These are phyloP conservation scores for Populus hybrid DNA, from an alignment of 441 rosid genomes.

Conservation along the genomic window DNA sequence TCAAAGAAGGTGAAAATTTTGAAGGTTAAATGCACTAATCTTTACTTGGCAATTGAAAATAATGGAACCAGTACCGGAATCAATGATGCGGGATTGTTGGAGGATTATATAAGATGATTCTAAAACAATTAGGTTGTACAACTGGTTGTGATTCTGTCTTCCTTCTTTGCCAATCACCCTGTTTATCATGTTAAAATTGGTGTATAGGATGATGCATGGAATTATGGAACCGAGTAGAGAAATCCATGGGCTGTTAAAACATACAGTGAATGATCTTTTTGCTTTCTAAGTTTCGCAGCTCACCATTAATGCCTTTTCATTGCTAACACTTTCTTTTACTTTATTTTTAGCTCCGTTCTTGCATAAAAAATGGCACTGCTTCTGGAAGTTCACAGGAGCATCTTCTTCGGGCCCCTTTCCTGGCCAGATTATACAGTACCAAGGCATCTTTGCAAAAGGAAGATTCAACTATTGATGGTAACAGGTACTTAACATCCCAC, in stretches of 20 bases:
- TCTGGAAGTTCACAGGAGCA: conserved; percentile 29
- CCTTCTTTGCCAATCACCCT: not conserved
- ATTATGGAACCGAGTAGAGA: not conserved
- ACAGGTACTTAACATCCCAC: not conserved
- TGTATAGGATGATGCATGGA: not conserved
- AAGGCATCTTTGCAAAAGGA: conserved; percentile 54
- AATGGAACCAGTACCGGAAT: not conserved
- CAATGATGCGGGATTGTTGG: not conserved
- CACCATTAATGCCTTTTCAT: not conserved
- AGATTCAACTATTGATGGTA: conserved; percentile 36
- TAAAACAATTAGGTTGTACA: not conserved
- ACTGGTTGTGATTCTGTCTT: no score
- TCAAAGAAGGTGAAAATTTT: not conserved
- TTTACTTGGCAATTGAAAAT: not conserved
- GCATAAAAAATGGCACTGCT: conserved; percentile 33
- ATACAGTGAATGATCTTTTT: not conserved
- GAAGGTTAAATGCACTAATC: not conserved
- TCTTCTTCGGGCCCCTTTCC: conserved; percentile 19
- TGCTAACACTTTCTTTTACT: not conserved
- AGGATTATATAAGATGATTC: not conserved
- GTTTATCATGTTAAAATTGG: not conserved
- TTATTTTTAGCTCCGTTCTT: conserved; percentile 40
- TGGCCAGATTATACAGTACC: conserved; percentile 45
- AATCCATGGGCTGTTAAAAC: not conserved
- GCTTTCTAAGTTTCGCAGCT: not conserved